Evolutionary conservation across 2,329 filamentous ascomycete genomes (phyloP).

Genomic region (Exophiala spinifera): DNA sequence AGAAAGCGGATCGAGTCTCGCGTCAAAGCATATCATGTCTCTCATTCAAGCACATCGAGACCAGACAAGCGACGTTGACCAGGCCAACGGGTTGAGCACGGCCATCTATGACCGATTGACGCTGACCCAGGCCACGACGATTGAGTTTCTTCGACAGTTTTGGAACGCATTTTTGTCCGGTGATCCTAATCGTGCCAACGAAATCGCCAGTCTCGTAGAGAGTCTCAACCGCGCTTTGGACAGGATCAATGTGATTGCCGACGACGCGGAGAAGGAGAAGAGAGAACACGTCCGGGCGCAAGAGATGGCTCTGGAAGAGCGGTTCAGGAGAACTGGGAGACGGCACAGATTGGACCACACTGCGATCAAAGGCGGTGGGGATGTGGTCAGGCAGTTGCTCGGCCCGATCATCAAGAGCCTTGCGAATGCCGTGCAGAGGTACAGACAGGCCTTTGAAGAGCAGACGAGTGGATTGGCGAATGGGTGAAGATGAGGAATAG

Average conservation of each 20-base stretch:
- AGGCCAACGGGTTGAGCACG: constrained; percentile 47
- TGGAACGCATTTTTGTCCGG: constrained; percentile 90
- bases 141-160: constrained; percentile 96
- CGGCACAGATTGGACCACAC: constrained; percentile 67
- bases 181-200: constrained; percentile 72
- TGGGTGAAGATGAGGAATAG: background rate
- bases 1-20: constrained; percentile 66
- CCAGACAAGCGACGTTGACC: constrained; percentile 39
- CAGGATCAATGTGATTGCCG: constrained; percentile 75
- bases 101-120: constrained; percentile 60
- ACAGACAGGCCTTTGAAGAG: constrained; percentile 64
- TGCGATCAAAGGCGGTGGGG: constrained; percentile 69
- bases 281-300: constrained; percentile 62
- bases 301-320: constrained; percentile 67
- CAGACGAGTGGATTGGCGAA: constrained; percentile 44
- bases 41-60: constrained; percentile 58
- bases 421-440: constrained; percentile 66
- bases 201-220: constrained; percentile 78
- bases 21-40: constrained; percentile 56
- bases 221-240: constrained; percentile 73
- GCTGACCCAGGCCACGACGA: constrained; percentile 84
- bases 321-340: constrained; percentile 70
- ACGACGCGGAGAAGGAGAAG: constrained; percentile 73
- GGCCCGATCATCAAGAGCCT: constrained; percentile 70
- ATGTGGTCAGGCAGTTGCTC: constrained; percentile 73